phyloP scores from a whole-genome alignment of 345 rosid species.

The Gossypium rotundifolium region DNA sequence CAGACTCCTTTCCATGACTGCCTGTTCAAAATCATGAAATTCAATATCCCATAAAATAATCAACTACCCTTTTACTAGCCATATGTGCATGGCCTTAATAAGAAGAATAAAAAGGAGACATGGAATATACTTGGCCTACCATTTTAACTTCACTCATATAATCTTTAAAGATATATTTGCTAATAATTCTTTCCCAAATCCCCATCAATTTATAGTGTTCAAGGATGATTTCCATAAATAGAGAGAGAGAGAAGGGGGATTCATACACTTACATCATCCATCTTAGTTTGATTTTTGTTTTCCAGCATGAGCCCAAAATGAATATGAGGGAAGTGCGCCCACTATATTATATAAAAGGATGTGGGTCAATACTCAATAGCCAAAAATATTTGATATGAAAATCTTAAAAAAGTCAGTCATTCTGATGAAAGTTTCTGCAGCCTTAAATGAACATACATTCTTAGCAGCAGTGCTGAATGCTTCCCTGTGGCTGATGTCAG shows the following conservation, averaged over 20 bases:
- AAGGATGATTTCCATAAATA: not conserved
- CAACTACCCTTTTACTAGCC: too few species aligned
- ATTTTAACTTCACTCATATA: not conserved
- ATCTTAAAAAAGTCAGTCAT: not conserved
- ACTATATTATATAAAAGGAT: conserved; percentile 30
- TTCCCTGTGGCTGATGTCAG: conserved; percentile 97
- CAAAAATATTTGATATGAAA: not conserved
- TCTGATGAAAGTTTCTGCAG: not conserved
- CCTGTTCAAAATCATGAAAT: conserved; percentile 23
- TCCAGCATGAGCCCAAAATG: conserved; percentile 8
- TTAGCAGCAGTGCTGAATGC: conserved; percentile 99
- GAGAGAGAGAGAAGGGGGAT: too few species aligned
- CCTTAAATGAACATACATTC: conserved; percentile 48
- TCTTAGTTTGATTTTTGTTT: not conserved
- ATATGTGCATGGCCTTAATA: too few species aligned
- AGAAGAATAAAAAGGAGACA: too few species aligned
- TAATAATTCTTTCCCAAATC: not conserved
- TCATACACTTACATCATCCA: not conserved
- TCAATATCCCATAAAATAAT: too few species aligned
- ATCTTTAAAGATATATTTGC: not conserved
- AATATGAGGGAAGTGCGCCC: conserved; percentile 30
- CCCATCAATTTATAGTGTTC: not conserved
- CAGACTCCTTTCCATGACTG: conserved; percentile 29
- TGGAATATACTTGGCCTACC: not conserved
- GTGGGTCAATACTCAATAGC: not conserved